Evolutionary conservation across 2,329 filamentous ascomycete genomes (phyloP).

Genomic region (Colletotrichum sidae): DNA sequence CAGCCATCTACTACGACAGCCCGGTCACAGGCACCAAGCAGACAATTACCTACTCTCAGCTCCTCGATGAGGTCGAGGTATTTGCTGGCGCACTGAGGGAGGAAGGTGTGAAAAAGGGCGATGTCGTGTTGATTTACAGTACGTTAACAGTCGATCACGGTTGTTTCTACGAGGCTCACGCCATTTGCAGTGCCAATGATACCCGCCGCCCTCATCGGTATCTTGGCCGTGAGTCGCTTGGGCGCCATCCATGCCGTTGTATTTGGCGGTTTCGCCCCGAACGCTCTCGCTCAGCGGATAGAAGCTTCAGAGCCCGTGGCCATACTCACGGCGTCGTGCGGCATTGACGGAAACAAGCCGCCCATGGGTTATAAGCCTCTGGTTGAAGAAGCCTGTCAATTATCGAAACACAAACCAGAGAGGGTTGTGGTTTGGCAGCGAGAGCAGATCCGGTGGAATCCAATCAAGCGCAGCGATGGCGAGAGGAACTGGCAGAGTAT

Average conservation of each 20-base stretch:
- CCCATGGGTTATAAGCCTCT: conserved; percentile 82
- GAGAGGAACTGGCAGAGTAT: conserved; percentile 85
- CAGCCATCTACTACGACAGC: conserved; percentile 89
- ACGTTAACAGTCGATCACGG: conserved; percentile 44
- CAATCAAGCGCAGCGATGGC: conserved; percentile 72
- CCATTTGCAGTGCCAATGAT: conserved; percentile 89
- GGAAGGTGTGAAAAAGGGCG: conserved; percentile 83
- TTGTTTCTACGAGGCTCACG: conserved; percentile 4
- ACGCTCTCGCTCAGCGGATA: conserved; percentile 87
- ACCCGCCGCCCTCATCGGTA: conserved; percentile 86
- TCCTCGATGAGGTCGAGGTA: conserved; percentile 83
- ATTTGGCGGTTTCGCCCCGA: conserved; percentile 89
- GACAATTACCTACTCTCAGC: conserved; percentile 78
- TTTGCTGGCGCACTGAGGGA: conserved; percentile 85
- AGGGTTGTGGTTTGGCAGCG: conserved; percentile 88
- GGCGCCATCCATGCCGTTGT: conserved; percentile 93
- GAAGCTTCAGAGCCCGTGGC: conserved; percentile 81
- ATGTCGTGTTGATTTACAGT: conserved; percentile 93
- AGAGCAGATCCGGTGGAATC: conserved; percentile 79
- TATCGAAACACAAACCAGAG: conserved; percentile 77
- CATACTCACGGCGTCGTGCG: conserved; percentile 90
- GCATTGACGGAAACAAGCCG: conserved; percentile 87
- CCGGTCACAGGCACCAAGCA: conserved; percentile 82
- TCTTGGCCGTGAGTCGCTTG: conserved; percentile 82
- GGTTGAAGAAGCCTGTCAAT: conserved; percentile 77